These are phyloP conservation scores for Pezicula neosporulosa DNA, from an alignment of 2,329 filamentous ascomycete species.

Conservation along the genomic window DNA sequence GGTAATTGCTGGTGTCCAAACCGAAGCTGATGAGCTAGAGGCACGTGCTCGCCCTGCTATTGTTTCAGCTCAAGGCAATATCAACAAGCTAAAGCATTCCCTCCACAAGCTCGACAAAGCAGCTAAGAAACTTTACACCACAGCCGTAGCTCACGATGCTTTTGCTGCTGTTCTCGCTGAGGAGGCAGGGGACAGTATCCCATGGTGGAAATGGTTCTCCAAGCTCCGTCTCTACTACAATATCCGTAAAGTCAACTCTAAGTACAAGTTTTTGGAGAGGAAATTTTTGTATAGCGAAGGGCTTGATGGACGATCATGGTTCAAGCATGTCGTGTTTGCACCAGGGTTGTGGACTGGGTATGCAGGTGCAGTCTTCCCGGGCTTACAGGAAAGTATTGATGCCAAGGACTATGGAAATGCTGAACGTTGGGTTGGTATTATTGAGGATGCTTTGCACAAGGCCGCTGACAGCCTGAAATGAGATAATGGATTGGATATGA, in stretches of 20 bases:
- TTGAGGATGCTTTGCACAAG: constrained; percentile 45
- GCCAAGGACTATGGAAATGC: constrained; percentile 54
- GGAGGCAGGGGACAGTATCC: constrained; percentile 51
- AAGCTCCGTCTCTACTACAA: constrained; percentile 60
- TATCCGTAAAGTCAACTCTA: constrained; percentile 67
- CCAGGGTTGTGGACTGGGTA: constrained; percentile 92
- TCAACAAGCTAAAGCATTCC: constrained; percentile 18
- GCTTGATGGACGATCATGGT: constrained; percentile 79
- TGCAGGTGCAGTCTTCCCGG: constrained; percentile 66
- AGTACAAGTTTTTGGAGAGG: constrained; percentile 82
- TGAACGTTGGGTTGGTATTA: constrained; percentile 56
- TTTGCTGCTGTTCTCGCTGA: constrained; percentile 26
- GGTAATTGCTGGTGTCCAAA: constrained; percentile 10
- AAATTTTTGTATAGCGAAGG: constrained; percentile 74
- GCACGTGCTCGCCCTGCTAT: constrained; percentile 22
- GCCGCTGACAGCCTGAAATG: constrained; percentile 39
- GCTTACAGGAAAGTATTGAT: constrained; percentile 60
- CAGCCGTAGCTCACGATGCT: constrained; percentile 23
- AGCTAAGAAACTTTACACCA: constrained; percentile 16
- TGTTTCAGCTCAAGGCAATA: constrained; percentile 12
- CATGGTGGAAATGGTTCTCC: constrained; percentile 77
- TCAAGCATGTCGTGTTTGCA: constrained; percentile 93
- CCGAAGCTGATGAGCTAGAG: constrained; percentile 23
- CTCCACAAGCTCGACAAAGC: constrained; percentile 25
- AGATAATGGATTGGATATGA: not conserved